Evolutionary conservation across 345 rosid genomes (phyloP), one percentile per base, ranked within the genome.

Genomic region (Microthlaspi erraticum): DNA sequence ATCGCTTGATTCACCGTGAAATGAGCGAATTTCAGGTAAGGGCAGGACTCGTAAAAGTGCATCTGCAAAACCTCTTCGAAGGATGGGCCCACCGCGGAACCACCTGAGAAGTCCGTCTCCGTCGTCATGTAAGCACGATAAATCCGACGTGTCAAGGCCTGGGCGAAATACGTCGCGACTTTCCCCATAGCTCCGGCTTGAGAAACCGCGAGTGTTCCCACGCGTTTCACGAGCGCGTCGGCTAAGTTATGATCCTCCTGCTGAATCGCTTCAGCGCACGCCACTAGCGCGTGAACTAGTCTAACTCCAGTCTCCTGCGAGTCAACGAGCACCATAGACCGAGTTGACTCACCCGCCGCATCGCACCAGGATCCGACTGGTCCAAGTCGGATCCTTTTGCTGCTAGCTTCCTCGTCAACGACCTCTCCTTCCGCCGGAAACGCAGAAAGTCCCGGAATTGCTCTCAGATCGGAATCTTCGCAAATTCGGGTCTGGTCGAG

Each of bases 1-100:
- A 93, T 90, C 7, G 98, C 96, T 67, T 93, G 98, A 70, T 93
- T 93, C 6, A 97, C 96, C 3, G 98, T 93, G 82, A 93, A 93
- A 72, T 93, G 98, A 10, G 98, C 93, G 79, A 90, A 90, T 72
- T 93, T 93, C 54, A 93, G 76, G 77, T 93, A 93, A 6, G 97
- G 97, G 32, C 88, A 86, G 2, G 98, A 88, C 60, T 93, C 97
- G 82, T 90, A 93, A 60, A 83, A 90, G 68, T 93, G 90, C 78
- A 85, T 90, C 78, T 90, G 85, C 56, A 93, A 68, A 67, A 84
- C 76, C 80, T 88, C 96, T 62, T 74, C 81, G 17, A 78, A 58
- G 0, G 83, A 75, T 23, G 56, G 64, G 38, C 16, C 63, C 59
- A 23, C 38, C n/a, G 4, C 32, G 19, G 32, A 61, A 26, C 39